Conservation (phyloP, 257 asterid genomes). For the Solanum ahanhuiri region DNA sequence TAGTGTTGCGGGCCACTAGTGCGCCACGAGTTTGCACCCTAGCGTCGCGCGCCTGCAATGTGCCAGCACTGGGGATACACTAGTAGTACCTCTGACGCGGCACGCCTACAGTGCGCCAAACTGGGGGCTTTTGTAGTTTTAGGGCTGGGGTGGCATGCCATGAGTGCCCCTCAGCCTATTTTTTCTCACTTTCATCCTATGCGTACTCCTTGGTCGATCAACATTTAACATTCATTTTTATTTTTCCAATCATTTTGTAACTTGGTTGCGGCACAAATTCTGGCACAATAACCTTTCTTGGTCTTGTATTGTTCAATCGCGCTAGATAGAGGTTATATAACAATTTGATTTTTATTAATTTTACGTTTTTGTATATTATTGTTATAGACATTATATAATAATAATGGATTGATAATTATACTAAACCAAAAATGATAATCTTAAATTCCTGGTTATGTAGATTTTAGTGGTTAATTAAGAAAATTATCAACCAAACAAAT, state of each 20-base stretch:
- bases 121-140: no score
- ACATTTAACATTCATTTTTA: not conserved
- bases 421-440: not conserved
- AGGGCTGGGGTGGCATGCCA: no score
- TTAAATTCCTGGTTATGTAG: not conserved
- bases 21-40: no score
- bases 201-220: not conserved
- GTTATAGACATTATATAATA: not conserved
- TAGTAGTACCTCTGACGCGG: no score
- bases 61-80: no score
- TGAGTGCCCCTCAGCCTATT: no score
- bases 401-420: not conserved
- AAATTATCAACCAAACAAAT: accelerated
- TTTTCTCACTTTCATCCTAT: no score
- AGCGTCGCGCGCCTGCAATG: no score
- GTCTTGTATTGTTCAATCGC: not conserved
- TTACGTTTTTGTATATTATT: not conserved
- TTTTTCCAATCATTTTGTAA: not conserved
- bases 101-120: no score
- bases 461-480: accelerated
- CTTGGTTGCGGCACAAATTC: not conserved
- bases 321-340: not conserved
- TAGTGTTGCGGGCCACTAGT: no score
- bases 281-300: no score
- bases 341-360: not conserved